Percentiles rank a stretch among this genome's conserved stretches.
Conservation (phyloP, 345 rosid species). For the Eucalyptus virginea region DNA sequence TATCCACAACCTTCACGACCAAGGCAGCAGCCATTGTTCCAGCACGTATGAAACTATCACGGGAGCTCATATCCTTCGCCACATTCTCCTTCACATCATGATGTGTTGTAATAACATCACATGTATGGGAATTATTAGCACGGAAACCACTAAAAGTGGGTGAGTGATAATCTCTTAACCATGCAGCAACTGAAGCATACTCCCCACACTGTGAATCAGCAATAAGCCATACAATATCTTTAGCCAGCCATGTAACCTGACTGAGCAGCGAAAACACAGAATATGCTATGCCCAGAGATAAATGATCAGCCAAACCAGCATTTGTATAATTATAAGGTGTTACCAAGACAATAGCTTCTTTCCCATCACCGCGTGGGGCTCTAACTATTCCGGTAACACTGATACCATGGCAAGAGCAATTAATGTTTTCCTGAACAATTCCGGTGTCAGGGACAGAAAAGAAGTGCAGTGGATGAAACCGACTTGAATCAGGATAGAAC, state of each 20-base stretch:
- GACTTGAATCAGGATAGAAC: slow-evolving; percentile 46
- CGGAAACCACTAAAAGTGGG: slow-evolving; percentile 41
- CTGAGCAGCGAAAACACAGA: slow-evolving; percentile 74
- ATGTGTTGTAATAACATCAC: neutral
- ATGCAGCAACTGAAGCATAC: slow-evolving; percentile 68
- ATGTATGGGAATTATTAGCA: slow-evolving; percentile 9
- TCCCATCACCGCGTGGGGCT: slow-evolving; percentile 94
- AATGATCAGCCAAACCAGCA: slow-evolving; percentile 29
- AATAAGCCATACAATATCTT: slow-evolving; percentile 83
- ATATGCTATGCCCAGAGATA: slow-evolving; percentile 60
- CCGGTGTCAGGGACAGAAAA: slow-evolving; percentile 48
- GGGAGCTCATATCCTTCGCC: slow-evolving; percentile 2
- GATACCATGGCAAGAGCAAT: slow-evolving; percentile 46
- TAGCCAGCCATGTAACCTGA: slow-evolving; percentile 87
- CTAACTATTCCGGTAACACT: slow-evolving; percentile 60
- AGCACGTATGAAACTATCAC: slow-evolving; percentile 53
- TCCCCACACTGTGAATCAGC: slow-evolving; percentile 89
- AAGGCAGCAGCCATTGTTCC: slow-evolving; percentile 91
- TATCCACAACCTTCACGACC: slow-evolving; percentile 68
- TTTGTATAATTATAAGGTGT: slow-evolving; percentile 62
- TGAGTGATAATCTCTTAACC: slow-evolving; percentile 79
- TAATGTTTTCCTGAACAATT: slow-evolving; percentile 25
- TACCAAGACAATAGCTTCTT: slow-evolving; percentile 86
- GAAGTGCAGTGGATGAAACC: slow-evolving; percentile 72
- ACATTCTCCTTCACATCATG: slow-evolving; percentile 3